Evolutionary conservation across 2,329 filamentous ascomycete species (phyloP).

Genomic region (Fusarium stilboides): DNA sequence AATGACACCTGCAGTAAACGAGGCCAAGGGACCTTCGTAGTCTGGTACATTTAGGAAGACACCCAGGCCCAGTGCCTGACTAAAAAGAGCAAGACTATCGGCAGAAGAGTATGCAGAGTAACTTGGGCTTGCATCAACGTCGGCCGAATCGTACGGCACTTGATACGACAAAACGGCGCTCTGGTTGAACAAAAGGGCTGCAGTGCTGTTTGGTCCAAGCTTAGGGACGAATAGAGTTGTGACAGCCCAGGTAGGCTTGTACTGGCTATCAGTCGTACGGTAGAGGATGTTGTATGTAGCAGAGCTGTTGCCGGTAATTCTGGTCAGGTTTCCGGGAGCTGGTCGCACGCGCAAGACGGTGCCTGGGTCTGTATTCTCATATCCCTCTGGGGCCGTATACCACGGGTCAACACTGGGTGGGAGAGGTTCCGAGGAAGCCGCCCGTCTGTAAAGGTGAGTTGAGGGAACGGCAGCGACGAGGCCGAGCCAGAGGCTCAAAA

Average conservation of each 20-base stretch:
- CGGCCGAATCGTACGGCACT: constrained; percentile 44
- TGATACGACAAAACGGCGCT: constrained; percentile 45
- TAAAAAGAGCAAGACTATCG: neutral
- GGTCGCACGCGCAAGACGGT: constrained; percentile 44
- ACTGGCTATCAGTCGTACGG: constrained; percentile 47
- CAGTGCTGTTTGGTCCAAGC: constrained; percentile 32
- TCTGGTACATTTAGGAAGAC: constrained; percentile 61
- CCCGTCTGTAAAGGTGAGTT: constrained; percentile 18
- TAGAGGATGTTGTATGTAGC: constrained; percentile 46
- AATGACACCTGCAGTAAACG: constrained; percentile 60
- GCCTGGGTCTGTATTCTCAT: constrained; percentile 39
- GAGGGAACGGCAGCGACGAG: constrained; percentile 2
- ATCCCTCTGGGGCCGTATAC: constrained; percentile 44
- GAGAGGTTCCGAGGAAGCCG: constrained; percentile 18
- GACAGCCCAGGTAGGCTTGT: constrained; percentile 45
- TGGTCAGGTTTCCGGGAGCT: constrained; percentile 44
- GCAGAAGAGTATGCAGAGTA: constrained; percentile 28
- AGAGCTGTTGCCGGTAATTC: constrained; percentile 40
- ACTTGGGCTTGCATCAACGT: constrained; percentile 45
- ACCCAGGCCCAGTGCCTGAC: constrained; percentile 33
- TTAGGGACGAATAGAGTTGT: constrained; percentile 43
- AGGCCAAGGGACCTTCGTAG: constrained; percentile 61
- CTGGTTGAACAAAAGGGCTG: constrained; percentile 28
- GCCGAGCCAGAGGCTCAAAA: constrained; percentile 40
- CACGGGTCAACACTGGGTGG: constrained; percentile 47